Evolutionary conservation across 2,329 filamentous ascomycete species (phyloP), one percentile per base, ranked within the genome.

Genomic region (Colletotrichum noveboracense): DNA sequence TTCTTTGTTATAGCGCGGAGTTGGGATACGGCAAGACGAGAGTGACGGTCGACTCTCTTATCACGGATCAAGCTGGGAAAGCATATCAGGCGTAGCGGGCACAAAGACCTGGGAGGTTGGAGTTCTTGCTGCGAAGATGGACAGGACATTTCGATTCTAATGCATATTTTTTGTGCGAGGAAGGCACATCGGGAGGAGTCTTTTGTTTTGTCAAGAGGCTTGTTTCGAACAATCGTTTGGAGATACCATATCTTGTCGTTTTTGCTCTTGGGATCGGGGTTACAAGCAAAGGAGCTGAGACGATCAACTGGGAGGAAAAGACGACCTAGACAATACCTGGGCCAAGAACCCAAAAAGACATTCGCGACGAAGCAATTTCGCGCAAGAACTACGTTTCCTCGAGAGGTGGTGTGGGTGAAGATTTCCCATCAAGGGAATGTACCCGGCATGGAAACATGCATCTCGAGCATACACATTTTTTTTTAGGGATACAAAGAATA

Each of bases 301-400:
- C 10, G 32, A 69, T 26, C 12, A 12, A 30, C 24, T n/a, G 32
- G 61, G n/a, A 70, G 52, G 69, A 58, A 67, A 71, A 76, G 58
- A 76, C 14, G 62, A 71, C 24, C 36, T 77, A 77, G 75, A 77
- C 73, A 73, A 73, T 77, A 76, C 64, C 73, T 69, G 73, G 73
- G 68, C 66, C 48, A 66, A 76, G n/a, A 76, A 61, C 75, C 73
- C 69, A 65, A 55, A n/a, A 21, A 32, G 43, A 48, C 18, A 30
- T n/a, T 21, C 2, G 21, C 58, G 43, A 24, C 43, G 64, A 66
- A 69, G 26, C n/a, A 18, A 48, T 6, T 60, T 61, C 36, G 21
- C 34, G 52, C 36, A 43, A 36, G 67, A 32, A 36, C 24, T 21
- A 30, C 34, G 16, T 24, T 60, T 48, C 30, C 24, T 55, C 28